These are phyloP conservation scores for Chlamydomonas reinhardtii DNA, from an alignment of 163 green algal genomes.

Conservation along the genomic window DNA sequence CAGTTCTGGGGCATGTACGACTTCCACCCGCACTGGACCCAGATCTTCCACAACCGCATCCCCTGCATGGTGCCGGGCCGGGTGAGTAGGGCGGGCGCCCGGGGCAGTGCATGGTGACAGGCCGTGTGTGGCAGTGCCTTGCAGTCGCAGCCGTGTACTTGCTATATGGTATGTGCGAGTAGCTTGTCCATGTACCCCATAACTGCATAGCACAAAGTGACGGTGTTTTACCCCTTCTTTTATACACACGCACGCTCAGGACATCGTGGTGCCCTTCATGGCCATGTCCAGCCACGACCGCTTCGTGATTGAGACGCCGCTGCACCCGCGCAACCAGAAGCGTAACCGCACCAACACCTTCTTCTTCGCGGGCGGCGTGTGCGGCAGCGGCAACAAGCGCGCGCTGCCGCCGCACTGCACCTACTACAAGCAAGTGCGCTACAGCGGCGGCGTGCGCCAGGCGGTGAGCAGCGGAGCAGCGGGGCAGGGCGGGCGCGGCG, in stretches of 20 bases:
- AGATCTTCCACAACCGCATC: constrained; percentile 64
- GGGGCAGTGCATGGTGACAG: no score
- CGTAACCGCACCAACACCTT: constrained; percentile 56
- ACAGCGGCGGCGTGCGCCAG: constrained; percentile 61
- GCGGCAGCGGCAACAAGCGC: constrained; percentile 53
- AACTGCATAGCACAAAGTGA: no score
- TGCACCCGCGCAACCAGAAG: constrained; percentile 55
- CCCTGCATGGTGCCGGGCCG: constrained; percentile 57
- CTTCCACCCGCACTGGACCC: constrained; percentile 58
- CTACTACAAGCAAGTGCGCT: constrained; percentile 66
- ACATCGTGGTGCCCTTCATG: constrained; percentile 69
- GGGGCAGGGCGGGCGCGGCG: no score
- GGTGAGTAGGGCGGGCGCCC: constrained; percentile 25
- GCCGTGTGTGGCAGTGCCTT: no score
- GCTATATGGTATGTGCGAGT: no score
- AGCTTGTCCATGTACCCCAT: no score
- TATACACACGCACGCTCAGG: constrained; percentile 20
- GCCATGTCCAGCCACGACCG: constrained; percentile 67
- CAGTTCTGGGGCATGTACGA: constrained; percentile 71
- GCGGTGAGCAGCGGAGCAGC: constrained; percentile 20
- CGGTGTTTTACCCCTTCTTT: no score
- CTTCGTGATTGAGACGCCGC: constrained; percentile 64
- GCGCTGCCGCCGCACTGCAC: constrained; percentile 59
- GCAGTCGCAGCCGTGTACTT: no score
- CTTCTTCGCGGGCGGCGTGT: constrained; percentile 63